Base-by-base conservation (phyloP, 495 filamentous ascomycete genomes). In the Hypoxylon perforatum region DNA sequence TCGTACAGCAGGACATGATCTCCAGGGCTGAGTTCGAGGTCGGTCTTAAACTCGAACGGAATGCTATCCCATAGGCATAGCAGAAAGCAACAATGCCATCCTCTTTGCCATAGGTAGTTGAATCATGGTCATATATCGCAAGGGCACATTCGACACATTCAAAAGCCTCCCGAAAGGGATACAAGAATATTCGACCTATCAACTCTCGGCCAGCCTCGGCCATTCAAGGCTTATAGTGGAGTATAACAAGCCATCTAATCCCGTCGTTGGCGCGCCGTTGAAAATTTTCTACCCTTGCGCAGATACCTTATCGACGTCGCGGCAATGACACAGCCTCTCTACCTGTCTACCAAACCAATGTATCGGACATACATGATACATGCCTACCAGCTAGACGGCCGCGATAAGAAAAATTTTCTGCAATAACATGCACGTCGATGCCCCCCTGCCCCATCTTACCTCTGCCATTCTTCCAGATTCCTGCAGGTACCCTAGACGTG, bases 401-500 rank as follows among this genome's bases (percentile, higher is more conserved):
- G 38, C 45, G 61, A 69, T 61, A 61, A 69, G 55, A 59, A 52
- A 35, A 35, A 57, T 61, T 53, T 64, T 23, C 46, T 69, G 61
- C 66, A 65, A 57, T 65, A 69, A 23, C 33, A 69, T 69, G 66
- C 66, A 69, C 12, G 39, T 53, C 30, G 14, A 61, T 69, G 65
- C 55, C 45, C 14, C 17, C 45, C 8, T 46, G 46, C 51, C 61
- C 61, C 66, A 69, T 65, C 45, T 53, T 30, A 51, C 39, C 38
- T 53, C 51, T 57, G 17, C 44, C 39, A 53, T 46, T 63, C 66
- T 65, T 65, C 61, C 61, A 65, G 66, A 65, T 69, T 69, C 62
- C 66, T 69, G 66, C 66, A 69, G 66, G 66, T 69, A 69, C 66
- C 66, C 66, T 65, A 61, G 66, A 61, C 61, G 52, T 64, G 55